Evolutionary conservation across 495 filamentous ascomycete genomes (phyloP).

Genomic region (Amorphotheca resinae): DNA sequence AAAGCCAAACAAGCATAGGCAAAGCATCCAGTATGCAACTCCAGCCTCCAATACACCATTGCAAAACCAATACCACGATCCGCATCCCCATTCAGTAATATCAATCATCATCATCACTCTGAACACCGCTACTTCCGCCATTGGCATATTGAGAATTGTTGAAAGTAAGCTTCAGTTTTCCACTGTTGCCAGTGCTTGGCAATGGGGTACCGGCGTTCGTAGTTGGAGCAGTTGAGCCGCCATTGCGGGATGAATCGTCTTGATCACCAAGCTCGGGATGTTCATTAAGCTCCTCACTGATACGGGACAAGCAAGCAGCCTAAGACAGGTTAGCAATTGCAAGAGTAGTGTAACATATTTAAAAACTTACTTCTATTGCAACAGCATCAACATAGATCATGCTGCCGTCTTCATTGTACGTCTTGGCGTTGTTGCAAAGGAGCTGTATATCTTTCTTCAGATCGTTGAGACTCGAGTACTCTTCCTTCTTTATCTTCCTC

Average conservation of each 20-base stretch:
- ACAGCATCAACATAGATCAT: conserved; percentile 85
- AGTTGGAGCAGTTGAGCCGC: conserved; percentile 50
- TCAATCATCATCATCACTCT: conserved; percentile 22
- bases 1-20: not conserved
- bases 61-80: not conserved
- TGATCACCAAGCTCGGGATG: conserved; percentile 64
- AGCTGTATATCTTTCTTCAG: conserved; percentile 72
- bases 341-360: not conserved
- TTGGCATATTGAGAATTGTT: conserved; percentile 18
- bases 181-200: conserved; percentile 18
- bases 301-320: conserved; percentile 52
- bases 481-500: conserved; percentile 85
- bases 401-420: conserved; percentile 92
- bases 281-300: conserved; percentile 55
- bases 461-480: conserved; percentile 69
- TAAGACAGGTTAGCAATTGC: conserved; percentile 28
- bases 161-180: conserved; percentile 20
- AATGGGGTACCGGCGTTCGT: conserved; percentile 61
- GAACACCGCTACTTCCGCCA: conserved; percentile 20
- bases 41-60: conserved; percentile 6
- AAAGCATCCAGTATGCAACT: conserved; percentile 5
- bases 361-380: conserved; percentile 67
- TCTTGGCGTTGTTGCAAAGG: conserved; percentile 81
- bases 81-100: not conserved
- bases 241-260: conserved; percentile 47